Evolutionary conservation across 2,329 filamentous ascomycete genomes (phyloP).

Genomic region (Aureobasidium sp.): DNA sequence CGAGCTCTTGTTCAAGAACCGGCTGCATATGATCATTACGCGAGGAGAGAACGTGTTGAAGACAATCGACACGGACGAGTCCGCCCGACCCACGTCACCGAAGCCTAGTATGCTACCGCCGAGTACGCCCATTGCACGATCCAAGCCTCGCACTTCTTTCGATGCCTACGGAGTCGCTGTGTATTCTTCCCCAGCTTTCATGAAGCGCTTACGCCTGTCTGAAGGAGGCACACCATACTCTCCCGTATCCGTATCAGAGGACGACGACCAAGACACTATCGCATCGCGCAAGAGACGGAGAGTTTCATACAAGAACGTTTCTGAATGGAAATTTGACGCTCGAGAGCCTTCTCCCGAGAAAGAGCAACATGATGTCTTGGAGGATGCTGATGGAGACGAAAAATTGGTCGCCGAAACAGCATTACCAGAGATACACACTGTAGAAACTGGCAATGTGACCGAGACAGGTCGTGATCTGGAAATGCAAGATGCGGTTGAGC

Average conservation of each 20-base stretch:
- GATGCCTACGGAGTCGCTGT: slow-evolving; percentile 31
- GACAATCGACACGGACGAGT: slow-evolving; percentile 13
- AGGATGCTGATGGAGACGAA: slow-evolving; percentile 9
- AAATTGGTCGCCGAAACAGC: background rate
- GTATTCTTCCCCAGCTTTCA: slow-evolving; percentile 71
- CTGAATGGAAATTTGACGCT: slow-evolving; percentile 65
- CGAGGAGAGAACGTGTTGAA: slow-evolving; percentile 14
- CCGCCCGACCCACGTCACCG: slow-evolving; percentile 10
- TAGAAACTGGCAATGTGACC: slow-evolving; percentile 3
- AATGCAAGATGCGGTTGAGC: background rate
- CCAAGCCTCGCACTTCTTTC: background rate
- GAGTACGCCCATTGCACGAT: slow-evolving; percentile 17
- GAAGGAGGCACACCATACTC: slow-evolving; percentile 58
- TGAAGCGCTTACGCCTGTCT: slow-evolving; percentile 61
- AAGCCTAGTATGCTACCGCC: slow-evolving; percentile 16
- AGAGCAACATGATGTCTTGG: slow-evolving; percentile 19
- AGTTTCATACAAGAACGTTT: slow-evolving; percentile 59
- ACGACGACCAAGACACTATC: slow-evolving; percentile 52
- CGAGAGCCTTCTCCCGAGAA: slow-evolving; percentile 62
- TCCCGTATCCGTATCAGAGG: slow-evolving; percentile 57
- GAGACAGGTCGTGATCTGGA: background rate
- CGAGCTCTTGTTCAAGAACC: slow-evolving; percentile 43
- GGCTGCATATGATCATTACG: slow-evolving; percentile 28
- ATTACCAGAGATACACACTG: background rate
- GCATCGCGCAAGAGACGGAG: slow-evolving; percentile 61